A percentile compares a stretch with the other conserved stretches of the same genome.
phyloP scores from a whole-genome alignment of 306 rosid species.

The Luffa acutangula region DNA sequence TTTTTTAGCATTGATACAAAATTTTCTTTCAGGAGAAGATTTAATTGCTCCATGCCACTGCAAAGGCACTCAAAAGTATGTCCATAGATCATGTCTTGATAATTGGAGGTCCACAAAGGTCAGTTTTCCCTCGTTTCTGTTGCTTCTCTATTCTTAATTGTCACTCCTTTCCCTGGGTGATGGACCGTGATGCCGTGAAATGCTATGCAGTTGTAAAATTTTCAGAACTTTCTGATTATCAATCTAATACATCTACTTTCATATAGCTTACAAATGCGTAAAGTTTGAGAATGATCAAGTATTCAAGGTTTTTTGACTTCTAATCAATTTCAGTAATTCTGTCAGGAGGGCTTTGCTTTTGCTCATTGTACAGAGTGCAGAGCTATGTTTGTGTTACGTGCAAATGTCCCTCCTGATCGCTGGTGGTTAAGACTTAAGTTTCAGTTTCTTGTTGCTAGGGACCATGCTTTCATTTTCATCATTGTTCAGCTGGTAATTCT shows the following conservation, averaged over 20 bases:
- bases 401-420: conserved; percentile 89
- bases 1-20: neutral
- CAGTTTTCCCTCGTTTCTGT: conserved; percentile 1
- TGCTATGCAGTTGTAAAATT: neutral
- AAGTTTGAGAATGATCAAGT: neutral
- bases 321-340: conserved; percentile 14
- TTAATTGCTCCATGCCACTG: conserved; percentile 95
- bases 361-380: conserved; percentile 98
- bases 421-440: conserved; percentile 98
- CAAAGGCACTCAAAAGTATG: conserved; percentile 95
- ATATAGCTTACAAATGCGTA: neutral
- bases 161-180: neutral
- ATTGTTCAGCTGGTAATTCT: conserved; percentile 67
- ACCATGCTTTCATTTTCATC: conserved; percentile 89
- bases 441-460: conserved; percentile 96
- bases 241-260: neutral
- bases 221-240: neutral
- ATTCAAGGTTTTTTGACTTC: conserved; percentile 6
- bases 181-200: neutral
- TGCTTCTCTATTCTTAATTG: neutral
- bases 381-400: conserved; percentile 74
- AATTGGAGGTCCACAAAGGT: conserved; percentile 99
- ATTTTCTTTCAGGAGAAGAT: conserved; percentile 63
- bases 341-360: conserved; percentile 96
- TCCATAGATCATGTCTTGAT: conserved; percentile 92